Percentiles rank a stretch among this genome's conserved stretches.
phyloP scores from a whole-genome alignment of 441 rosid genomes.

The Syzygium malaccense region DNA sequence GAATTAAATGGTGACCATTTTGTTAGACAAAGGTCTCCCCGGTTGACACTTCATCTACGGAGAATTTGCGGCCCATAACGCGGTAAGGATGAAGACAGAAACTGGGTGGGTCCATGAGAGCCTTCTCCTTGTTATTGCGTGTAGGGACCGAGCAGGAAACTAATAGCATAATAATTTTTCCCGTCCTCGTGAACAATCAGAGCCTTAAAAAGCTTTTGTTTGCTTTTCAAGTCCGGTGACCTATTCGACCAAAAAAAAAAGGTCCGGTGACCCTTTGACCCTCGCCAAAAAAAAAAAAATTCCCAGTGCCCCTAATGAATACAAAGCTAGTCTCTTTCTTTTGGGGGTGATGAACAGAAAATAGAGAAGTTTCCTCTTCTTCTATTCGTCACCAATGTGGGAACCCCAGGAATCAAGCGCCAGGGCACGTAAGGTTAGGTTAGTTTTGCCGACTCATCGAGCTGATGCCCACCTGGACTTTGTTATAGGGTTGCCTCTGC shows the following conservation, averaged over 20 bases:
- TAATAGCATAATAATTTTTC: background rate
- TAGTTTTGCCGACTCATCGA: background rate
- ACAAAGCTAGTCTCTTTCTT: background rate
- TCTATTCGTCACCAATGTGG: background rate
- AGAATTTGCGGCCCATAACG: background rate
- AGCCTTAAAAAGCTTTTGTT: background rate
- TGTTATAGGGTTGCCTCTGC: background rate
- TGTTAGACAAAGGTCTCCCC: background rate
- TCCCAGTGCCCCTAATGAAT: background rate
- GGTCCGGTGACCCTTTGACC: no score
- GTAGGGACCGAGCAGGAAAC: background rate
- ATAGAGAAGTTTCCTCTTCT: background rate
- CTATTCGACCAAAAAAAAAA: no score
- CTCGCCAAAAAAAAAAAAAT: no score
- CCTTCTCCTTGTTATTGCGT: background rate
- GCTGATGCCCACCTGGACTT: background rate
- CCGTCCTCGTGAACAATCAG: background rate
- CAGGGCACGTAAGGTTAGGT: background rate
- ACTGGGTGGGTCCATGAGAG: background rate
- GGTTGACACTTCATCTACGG: background rate
- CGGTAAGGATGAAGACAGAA: background rate
- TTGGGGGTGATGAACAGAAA: background rate
- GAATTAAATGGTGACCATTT: background rate
- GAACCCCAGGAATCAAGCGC: background rate
- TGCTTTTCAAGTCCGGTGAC: background rate